These are phyloP conservation scores for Tricholomella constricta DNA, from an alignment of 768 basidiomycete species.

Conservation along the genomic window DNA sequence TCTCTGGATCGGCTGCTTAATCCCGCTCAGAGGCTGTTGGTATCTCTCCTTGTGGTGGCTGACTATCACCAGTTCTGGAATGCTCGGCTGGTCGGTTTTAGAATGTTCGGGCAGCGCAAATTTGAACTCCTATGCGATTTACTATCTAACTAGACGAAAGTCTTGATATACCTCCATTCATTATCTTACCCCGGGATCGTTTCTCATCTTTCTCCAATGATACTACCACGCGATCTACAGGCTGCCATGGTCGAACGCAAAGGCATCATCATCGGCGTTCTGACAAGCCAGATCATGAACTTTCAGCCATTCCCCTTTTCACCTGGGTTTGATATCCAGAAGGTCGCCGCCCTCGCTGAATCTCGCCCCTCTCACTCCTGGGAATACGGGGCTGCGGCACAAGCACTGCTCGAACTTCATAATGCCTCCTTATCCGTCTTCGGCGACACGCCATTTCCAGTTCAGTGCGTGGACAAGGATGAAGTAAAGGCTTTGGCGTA, in stretches of 20 bases:
- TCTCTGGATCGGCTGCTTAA: no score
- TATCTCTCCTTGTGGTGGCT: neutral
- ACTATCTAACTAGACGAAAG: no score
- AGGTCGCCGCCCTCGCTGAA: slow-evolving; percentile 32
- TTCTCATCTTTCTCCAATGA: no score
- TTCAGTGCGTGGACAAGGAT: slow-evolving; percentile 22
- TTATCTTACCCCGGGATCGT: no score
- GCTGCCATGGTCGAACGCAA: no score
- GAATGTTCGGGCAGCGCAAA: no score
- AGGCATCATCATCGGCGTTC: neutral
- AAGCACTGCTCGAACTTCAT: slow-evolving; percentile 46
- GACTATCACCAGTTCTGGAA: neutral
- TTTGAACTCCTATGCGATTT: no score
- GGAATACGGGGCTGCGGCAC: slow-evolving; percentile 46
- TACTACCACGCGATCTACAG: no score
- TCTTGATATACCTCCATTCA: no score
- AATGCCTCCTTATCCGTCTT: slow-evolving; percentile 42
- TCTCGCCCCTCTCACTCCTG: slow-evolving; percentile 46
- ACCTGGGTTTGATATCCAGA: slow-evolving; percentile 39
- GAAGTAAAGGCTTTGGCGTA: slow-evolving; percentile 37
- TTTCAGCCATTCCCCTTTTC: slow-evolving; percentile 31
- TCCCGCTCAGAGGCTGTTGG: no score
- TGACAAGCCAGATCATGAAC: neutral
- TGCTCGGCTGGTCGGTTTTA: no score
- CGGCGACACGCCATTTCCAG: slow-evolving; percentile 36